Evolutionary conservation across 2,329 filamentous ascomycete genomes (phyloP), one percentile per base, ranked within the genome.

Genomic region (Exophiala alcalophila): DNA sequence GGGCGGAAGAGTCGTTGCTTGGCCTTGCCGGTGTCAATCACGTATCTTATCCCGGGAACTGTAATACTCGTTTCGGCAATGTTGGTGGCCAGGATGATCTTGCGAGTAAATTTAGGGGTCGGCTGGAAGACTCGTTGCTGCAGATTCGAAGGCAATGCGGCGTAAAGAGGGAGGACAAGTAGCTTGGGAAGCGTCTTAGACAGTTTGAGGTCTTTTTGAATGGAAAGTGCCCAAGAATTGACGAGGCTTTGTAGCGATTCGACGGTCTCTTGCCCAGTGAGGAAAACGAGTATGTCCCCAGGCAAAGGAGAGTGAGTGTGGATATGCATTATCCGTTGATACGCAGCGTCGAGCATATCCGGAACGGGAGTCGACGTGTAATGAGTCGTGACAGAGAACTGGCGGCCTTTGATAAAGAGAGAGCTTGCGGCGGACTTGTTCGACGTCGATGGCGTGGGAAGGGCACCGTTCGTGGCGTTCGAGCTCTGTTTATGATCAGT

Each of bases 51-150:
- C 2, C 92, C 92, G 0, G 91, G 85, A 0, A 98, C 90, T 0
- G 92, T 98, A 46, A 98, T 86, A 1, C 92, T 97, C 0, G 92
- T 97, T 64, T 98, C 92, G n/a, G 92, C 92, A 57, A 98, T 97
- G 59, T 98, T 98, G 10, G 92, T 98, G 0, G 90, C 84, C 1
- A 98, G 71, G 0, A 98, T 89, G 9, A 97, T 76, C 60, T 97
- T 97, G 29, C 92, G 78, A 0, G 87, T 94, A 2, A 80, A 77
- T 41, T 79, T 79, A 0, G 80, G 78, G 15, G 85, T 76, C 1
- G 86, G 84, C 40, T 83, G 73, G 62, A 98, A 97, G 7, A 94
- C 89, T 15, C 81, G 78, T 53, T 94, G 86, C 57, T 98, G 92
- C 0, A 85, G 84, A 39, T 83, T 78, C 54, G 92, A 88, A 1